Evolutionary conservation across 2,329 filamentous ascomycete genomes (phyloP), one percentile per base, ranked within the genome.

Genomic region (Grosmannia penicillata): DNA sequence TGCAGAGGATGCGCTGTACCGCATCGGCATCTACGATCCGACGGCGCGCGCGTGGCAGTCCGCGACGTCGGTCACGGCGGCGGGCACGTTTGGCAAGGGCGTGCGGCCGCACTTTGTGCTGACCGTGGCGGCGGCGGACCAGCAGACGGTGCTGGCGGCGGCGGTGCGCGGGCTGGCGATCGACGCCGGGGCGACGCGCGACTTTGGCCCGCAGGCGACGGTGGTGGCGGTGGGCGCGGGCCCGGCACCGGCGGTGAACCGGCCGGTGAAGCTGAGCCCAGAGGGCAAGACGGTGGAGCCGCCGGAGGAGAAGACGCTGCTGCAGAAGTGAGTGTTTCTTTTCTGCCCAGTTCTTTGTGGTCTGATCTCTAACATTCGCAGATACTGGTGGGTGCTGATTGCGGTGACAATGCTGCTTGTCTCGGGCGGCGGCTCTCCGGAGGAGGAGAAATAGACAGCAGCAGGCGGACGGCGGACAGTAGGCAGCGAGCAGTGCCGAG

Each of bases 371-470:
- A 29, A 38, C 36, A 21, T 9, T 3, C 11, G 1, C 47, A 77
- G 73, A 55, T 80, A 80, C 53, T 81, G 76, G 76, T 80, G 75
- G 75, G 53, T n/a, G n/a, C n/a, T 75, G 47, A 56, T 76, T 55
- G 66, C 59, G 17, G 62, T 72, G 22, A 65, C 63, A 21, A 58
- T 66, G 22, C 48, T 78, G 35, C 52, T 81, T 46, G 52, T 72
- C 7, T 48, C 75, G 45, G 61, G 66, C 36, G 64, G 66, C 33
- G 66, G 71, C 37, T 70, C 63, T 36, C 60, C 60, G 10, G 63
- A 66, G 23, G 63, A 62, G 10, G 62, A 65, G 11, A 27, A 27
- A 27, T 27, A 13, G n/a, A n/a, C n/a, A n/a, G n/a, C n/a, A n/a
- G n/a, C n/a, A n/a, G n/a, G n/a, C n/a, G n/a, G n/a, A n/a, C n/a